phyloP scores from a whole-genome alignment of 2,329 filamentous ascomycete genomes.

The Colletotrichum scovillei region DNA sequence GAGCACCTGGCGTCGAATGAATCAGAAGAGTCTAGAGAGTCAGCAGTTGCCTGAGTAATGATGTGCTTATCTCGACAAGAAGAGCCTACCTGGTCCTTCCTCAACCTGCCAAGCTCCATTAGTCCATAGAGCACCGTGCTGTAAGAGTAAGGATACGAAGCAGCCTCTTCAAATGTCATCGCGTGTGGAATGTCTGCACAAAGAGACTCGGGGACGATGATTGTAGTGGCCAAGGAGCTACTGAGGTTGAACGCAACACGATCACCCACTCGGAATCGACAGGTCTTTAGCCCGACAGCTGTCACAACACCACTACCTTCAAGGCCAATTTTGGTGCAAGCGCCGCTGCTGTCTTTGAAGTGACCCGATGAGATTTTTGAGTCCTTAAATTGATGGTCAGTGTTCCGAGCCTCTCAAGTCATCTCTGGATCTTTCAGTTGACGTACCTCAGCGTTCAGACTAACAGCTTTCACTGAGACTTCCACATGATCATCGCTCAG shows the following conservation, averaged over 20 bases:
- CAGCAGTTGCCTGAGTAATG: not conserved
- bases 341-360: conserved; percentile 17
- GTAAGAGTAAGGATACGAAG: conserved; percentile 44
- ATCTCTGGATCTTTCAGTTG: not conserved
- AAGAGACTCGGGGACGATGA: not conserved
- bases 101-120: conserved; percentile 38
- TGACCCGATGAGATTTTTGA: conserved; percentile 13
- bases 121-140: conserved; percentile 43
- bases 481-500: not conserved
- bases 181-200: conserved; percentile 41
- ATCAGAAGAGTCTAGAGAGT: conserved; percentile 39
- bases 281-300: not conserved
- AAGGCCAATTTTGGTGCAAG: conserved; percentile 34
- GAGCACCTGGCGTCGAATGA: not conserved
- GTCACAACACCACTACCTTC: conserved; percentile 23
- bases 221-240: not conserved
- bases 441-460: conserved; percentile 20
- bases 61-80: too few species aligned
- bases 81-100: conserved; percentile 33
- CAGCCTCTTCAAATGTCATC: conserved; percentile 43
- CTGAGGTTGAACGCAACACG: conserved; percentile 42
- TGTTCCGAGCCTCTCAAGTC: not conserved
- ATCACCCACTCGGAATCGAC: conserved; percentile 43
- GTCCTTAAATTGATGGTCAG: conserved; percentile 16
- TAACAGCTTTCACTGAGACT: not conserved